Evolutionary conservation across 805 yeast species (phyloP), one percentile per base, ranked within the genome.

Genomic region (Starmerella potacharoeniae): DNA sequence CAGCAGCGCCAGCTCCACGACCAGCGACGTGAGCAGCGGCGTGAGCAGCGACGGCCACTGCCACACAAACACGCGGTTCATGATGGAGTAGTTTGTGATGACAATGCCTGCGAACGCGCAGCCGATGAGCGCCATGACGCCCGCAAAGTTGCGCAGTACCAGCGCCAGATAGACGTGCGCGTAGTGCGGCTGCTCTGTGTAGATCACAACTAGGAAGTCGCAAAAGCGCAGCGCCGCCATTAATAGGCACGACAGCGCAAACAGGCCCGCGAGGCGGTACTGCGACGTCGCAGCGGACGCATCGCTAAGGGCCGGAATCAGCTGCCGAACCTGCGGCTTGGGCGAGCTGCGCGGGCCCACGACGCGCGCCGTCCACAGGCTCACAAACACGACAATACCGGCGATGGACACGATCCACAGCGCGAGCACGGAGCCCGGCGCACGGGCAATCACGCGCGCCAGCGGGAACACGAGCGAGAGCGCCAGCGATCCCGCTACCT

Each of bases 41-140:
- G 49, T 36, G 13, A 58, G 45, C 29, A 59, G 10, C 17, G 56
- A 34, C 17, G 57, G 58, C 66, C 66, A 63, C 47, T 63, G 64
- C 65, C 66, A 62, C 42, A 37, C 52, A 44, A 55, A 51, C 41
- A 49, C 44, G 17, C 58, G 56, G 31, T 40, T 35, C 59, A 58
- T 56, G 28, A 61, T 52, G 36, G 43, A 29, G 37, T 49, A 46
- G 56, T 61, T 61, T 29, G 60, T 52, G 30, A 55, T 28, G 45
- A 58, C 47, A 34, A 62, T 61, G 16, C 57, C 52, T 13, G 51
- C 51, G 36, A 61, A 60, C 10, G 63, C 57, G 53, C 64, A 57
- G 40, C 56, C 55, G 7, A 59, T 54, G 31, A 63, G 56, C 22
- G 60, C 60, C 60, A 56, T 57, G 43, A 63, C 47, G 10, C 61